A percentile compares a stretch with the other conserved stretches of the same genome.
Evolutionary conservation across 2,329 filamentous ascomycete genomes (phyloP).

Genomic region (Alternaria panax): DNA sequence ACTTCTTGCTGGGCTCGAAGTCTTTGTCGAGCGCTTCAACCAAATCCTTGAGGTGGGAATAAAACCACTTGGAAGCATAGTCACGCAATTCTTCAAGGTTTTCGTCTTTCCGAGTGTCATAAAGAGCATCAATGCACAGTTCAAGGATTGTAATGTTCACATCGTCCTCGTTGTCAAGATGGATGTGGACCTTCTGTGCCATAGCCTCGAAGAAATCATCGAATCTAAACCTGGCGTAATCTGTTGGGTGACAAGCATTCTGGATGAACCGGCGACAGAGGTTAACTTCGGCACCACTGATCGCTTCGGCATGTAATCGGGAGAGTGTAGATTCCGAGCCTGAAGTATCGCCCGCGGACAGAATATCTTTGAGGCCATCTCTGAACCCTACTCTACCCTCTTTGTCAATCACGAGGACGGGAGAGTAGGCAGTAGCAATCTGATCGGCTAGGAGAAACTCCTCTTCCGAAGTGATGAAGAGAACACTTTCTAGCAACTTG

Average conservation of each 20-base stretch:
- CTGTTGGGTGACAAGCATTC: background rate
- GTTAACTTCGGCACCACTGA: background rate
- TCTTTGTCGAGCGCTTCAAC: background rate
- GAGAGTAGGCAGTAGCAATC: constrained; percentile 9
- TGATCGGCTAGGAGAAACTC: constrained; percentile 11
- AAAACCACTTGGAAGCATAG: background rate
- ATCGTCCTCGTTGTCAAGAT: background rate
- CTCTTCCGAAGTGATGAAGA: constrained; percentile 13
- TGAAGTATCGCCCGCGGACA: background rate
- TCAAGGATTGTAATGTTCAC: background rate
- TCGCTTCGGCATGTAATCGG: background rate
- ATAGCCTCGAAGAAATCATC: constrained; percentile 19
- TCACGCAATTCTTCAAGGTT: background rate
- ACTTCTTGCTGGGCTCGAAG: background rate
- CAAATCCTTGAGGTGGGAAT: background rate
- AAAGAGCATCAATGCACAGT: background rate
- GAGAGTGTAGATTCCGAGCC: background rate
- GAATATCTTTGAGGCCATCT: background rate
- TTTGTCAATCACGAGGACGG: constrained; percentile 12
- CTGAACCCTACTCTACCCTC: constrained; percentile 7
- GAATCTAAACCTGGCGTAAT: constrained; percentile 20
- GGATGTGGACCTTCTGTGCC: constrained; percentile 13
- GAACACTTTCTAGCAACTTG: constrained; percentile 20
- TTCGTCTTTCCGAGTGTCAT: background rate
- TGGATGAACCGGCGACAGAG: background rate